phyloP scores from a whole-genome alignment of 1,284 basidiomycete genomes.

The Nidula niveotomentosa region DNA sequence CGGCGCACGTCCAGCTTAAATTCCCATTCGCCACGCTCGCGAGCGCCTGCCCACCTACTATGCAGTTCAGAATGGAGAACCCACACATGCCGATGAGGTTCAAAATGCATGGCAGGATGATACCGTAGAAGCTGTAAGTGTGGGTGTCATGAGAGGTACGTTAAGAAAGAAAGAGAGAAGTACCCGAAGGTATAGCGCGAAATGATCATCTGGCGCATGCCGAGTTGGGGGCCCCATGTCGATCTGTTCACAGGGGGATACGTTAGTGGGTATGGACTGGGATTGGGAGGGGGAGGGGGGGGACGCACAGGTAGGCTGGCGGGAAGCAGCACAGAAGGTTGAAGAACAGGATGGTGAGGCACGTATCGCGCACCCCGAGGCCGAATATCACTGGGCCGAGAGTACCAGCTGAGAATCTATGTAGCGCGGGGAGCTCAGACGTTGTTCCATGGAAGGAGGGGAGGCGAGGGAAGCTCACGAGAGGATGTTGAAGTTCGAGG shows the following conservation, averaged over 20 bases:
- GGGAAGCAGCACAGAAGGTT: constrained; percentile 47
- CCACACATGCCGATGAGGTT: constrained; percentile 68
- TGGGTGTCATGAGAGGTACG: not conserved
- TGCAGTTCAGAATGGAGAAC: constrained; percentile 77
- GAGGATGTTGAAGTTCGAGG: constrained; percentile 72
- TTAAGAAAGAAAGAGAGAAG: constrained; percentile 4
- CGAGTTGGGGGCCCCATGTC: constrained; percentile 85
- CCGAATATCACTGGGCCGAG: constrained; percentile 69
- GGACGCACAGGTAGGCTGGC: constrained; percentile 36
- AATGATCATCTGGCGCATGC: constrained; percentile 87
- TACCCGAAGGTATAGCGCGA: constrained; percentile 74
- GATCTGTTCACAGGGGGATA: constrained; percentile 38
- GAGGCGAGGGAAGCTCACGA: constrained; percentile 43
- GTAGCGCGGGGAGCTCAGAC: not conserved
- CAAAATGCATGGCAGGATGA: constrained; percentile 62
- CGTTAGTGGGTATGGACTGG: not conserved
- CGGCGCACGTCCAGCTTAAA: constrained; percentile 64
- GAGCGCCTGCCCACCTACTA: constrained; percentile 79
- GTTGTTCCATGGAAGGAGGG: constrained; percentile 3
- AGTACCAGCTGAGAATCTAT: constrained; percentile 74
- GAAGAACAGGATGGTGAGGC: constrained; percentile 77
- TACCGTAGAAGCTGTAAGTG: constrained; percentile 58
- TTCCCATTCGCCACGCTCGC: constrained; percentile 65
- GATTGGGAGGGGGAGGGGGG: not conserved
- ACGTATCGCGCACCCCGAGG: constrained; percentile 71